Evolutionary conservation across 805 yeast genomes (phyloP), one percentile per base, ranked within the genome.

Genomic region (Candida coquimbonensis): DNA sequence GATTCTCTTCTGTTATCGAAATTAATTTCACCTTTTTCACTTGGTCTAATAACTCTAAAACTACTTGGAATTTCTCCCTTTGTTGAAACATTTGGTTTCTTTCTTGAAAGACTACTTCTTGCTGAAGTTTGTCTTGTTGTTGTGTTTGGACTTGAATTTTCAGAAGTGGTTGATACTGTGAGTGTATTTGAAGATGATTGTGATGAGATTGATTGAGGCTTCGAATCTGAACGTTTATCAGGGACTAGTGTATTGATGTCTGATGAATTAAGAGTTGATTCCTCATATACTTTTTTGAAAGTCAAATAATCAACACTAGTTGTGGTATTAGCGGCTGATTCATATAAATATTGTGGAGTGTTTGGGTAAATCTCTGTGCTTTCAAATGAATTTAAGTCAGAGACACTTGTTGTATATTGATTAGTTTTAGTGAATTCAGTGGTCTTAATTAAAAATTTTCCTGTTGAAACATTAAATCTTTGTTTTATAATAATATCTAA

Each of bases 1-100:
- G 95, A 82, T 39, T 78, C 79, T 38, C 96, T 66, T 43, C 88
- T 71, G 53, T 83, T 79, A 55, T 87, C 93, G 58, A 87, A 87
- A 61, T 89, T 89, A 49, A 87, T 87, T 55, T 85, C 95, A 32
- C 75, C 69, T 13, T 75, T 77, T n/a, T 75, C 78, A 24, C 78
- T 75, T 9, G 73, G 74, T 31, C 90, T 66, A 9, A 87, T 73
- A 1, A 87, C 81, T 48, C 83, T 72, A 59, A 87, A 87, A 0
- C 87, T 68, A 37, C 75, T 68, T 19, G 57, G 57, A 29, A 52
- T 50, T 19, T 50, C 34, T 25, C 41, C 39, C 11, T 47, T 39
- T 16, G 45, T 26, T 21, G 7, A 6, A 7, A 25, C 47, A 12
- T 21, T 5, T 21, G 56, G 46, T 34, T 44, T 47, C 35, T 48